A percentile compares a stretch with the other conserved stretches of the same genome.
Conservation (phyloP, 352 stramenopile genomes). For the Globisporangium sylvaticum region DNA sequence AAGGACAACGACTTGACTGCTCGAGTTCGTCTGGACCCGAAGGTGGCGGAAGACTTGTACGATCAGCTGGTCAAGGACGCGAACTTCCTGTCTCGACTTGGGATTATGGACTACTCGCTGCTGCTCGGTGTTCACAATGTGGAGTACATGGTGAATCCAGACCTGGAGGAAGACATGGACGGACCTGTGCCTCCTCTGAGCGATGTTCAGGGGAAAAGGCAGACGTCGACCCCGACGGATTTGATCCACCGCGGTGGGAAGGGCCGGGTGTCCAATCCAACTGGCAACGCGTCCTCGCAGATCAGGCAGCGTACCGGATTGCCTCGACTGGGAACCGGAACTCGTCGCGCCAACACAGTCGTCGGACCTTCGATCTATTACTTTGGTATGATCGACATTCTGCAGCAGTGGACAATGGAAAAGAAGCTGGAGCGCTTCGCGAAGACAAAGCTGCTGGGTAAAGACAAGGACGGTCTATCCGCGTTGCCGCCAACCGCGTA, state of each 20-base stretch:
- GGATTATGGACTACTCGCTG: constrained; percentile 92
- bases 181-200: not conserved
- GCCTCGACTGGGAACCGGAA: constrained; percentile 60
- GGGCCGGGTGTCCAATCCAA: constrained; percentile 15
- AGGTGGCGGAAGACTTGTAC: constrained; percentile 78
- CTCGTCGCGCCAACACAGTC: constrained; percentile 80
- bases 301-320: constrained; percentile 36
- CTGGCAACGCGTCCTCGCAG: constrained; percentile 17
- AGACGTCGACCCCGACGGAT: constrained; percentile 24
- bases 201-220: constrained; percentile 5
- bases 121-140: constrained; percentile 87
- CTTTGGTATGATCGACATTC: constrained; percentile 86
- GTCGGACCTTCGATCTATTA: constrained; percentile 86
- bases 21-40: constrained; percentile 71
- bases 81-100: constrained; percentile 76
- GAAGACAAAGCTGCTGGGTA: constrained; percentile 82
- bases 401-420: constrained; percentile 89
- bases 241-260: constrained; percentile 29
- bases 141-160: constrained; percentile 84
- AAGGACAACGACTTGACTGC: constrained; percentile 88
- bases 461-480: constrained; percentile 77
- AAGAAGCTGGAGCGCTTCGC: constrained; percentile 88
- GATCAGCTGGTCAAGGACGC: constrained; percentile 84
- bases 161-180: constrained; percentile 48
- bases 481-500: constrained; percentile 80